Conservation (phyloP, 2,329 filamentous ascomycete species). For the Exophiala aquamarina region DNA sequence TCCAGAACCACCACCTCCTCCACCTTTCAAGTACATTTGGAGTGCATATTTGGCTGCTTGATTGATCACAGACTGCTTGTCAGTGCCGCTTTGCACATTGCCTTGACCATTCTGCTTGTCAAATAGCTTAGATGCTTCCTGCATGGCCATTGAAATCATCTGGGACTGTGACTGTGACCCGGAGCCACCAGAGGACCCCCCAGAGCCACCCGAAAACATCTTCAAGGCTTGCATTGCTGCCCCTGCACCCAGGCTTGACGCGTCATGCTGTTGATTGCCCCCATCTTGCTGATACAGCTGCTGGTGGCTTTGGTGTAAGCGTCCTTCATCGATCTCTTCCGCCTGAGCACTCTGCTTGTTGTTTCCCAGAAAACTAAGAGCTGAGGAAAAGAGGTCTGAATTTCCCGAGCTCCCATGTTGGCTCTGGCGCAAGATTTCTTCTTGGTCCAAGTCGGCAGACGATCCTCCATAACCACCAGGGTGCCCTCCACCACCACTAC, state of each 20-base stretch:
- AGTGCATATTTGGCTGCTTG: constrained; percentile 81
- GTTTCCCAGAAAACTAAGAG: constrained; percentile 56
- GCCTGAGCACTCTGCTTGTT: constrained; percentile 50
- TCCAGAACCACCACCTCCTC: constrained; percentile 46
- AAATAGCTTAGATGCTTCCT: constrained; percentile 77
- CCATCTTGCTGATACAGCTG: constrained; percentile 64
- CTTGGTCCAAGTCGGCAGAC: constrained; percentile 49
- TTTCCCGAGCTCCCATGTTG: constrained; percentile 53
- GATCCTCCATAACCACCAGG: constrained; percentile 32
- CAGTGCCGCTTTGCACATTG: constrained; percentile 58
- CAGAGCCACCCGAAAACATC: constrained; percentile 58
- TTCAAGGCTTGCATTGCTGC: constrained; percentile 61
- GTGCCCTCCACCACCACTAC: constrained; percentile 17
- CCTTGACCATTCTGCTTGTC: constrained; percentile 59
- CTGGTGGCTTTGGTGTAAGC: constrained; percentile 68
- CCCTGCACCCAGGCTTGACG: constrained; percentile 41
- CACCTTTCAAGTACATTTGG: constrained; percentile 84
- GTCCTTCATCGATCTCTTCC: constrained; percentile 56
- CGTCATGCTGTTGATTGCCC: constrained; percentile 50
- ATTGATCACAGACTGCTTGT: constrained; percentile 78
- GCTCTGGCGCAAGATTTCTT: constrained; percentile 56
- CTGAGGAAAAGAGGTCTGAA: constrained; percentile 57
- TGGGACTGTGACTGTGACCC: constrained; percentile 66
- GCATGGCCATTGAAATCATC: constrained; percentile 84
- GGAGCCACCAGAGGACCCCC: constrained; percentile 29